Percentiles rank a stretch among this genome's conserved stretches.
Evolutionary conservation across 2,329 filamentous ascomycete species (phyloP).

Genomic region (Talaromyces sp.): DNA sequence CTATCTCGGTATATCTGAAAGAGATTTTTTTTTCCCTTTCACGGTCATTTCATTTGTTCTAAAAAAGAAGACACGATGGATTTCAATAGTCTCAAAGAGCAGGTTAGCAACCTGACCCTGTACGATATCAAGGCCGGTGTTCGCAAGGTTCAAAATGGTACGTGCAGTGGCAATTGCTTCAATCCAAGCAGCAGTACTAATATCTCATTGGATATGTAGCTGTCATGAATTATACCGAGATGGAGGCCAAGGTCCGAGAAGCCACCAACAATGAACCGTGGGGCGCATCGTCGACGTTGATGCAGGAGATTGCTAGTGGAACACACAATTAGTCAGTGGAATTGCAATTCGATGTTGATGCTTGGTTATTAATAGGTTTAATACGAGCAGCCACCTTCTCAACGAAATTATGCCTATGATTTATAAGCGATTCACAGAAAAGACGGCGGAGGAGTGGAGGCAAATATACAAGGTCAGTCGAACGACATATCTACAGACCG

Average conservation of each 20-base stretch:
- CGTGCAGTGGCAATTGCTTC: neutral
- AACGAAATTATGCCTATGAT: slow-evolving; percentile 99
- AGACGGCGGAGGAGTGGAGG: slow-evolving; percentile 95
- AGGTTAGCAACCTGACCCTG: slow-evolving; percentile 85
- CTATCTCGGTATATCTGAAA: neutral
- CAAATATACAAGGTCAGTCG: slow-evolving; percentile 87
- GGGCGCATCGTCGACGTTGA: slow-evolving; percentile 77
- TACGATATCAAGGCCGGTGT: slow-evolving; percentile 95
- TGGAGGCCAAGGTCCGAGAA: slow-evolving; percentile 86
- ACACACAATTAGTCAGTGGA: slow-evolving; percentile 91
- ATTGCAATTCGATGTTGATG: slow-evolving; percentile 5
- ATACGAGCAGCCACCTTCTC: slow-evolving; percentile 70
- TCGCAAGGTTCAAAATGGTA: slow-evolving; percentile 96
- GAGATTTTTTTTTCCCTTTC: neutral
- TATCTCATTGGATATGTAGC: slow-evolving; percentile 50
- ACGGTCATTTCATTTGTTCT: neutral
- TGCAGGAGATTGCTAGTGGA: slow-evolving; percentile 97
- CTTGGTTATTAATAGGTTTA: neutral
- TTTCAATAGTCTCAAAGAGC: slow-evolving; percentile 76
- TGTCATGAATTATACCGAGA: slow-evolving; percentile 97
- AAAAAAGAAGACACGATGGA: slow-evolving; percentile 61
- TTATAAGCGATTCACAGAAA: slow-evolving; percentile 98
- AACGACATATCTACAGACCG: neutral
- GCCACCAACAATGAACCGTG: slow-evolving; percentile 99
- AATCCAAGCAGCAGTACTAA: neutral